phyloP scores from a whole-genome alignment of 225 moss, liverwort and hornwort species.

The Bryoerythrophyllum caledonicum region DNA sequence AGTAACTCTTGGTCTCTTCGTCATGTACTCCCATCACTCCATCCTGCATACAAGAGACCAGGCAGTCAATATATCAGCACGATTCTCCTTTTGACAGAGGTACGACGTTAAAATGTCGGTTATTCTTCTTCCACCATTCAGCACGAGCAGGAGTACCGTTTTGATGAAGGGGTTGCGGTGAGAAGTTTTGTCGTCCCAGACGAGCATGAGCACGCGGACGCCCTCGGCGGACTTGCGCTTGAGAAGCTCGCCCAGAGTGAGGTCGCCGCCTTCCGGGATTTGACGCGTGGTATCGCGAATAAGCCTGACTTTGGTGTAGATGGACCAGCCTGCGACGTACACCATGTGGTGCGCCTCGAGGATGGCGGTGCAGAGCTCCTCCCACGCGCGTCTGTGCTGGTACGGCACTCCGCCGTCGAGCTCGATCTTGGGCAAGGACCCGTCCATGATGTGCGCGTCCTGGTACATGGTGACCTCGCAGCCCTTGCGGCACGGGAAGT shows the following conservation, averaged over 20 bases:
- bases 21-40: slow-evolving; percentile 88
- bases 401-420: slow-evolving; percentile 63
- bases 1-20: slow-evolving; percentile 77
- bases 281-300: slow-evolving; percentile 58
- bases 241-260: slow-evolving; percentile 77
- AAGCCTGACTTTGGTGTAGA: slow-evolving; percentile 68
- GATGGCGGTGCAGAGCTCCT: slow-evolving; percentile 77
- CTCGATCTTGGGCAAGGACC: slow-evolving; percentile 56
- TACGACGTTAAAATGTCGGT: no score
- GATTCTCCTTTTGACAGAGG: neutral
- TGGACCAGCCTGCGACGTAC: slow-evolving; percentile 79
- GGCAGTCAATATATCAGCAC: neutral
- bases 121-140: neutral
- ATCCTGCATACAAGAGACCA: slow-evolving; percentile 45
- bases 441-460: slow-evolving; percentile 81
- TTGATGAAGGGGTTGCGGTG: slow-evolving; percentile 70
- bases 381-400: slow-evolving; percentile 73
- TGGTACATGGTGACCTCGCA: slow-evolving; percentile 64
- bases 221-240: slow-evolving; percentile 86
- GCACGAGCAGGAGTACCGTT: slow-evolving; percentile 44
- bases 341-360: slow-evolving; percentile 84
- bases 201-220: slow-evolving; percentile 80
- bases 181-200: slow-evolving; percentile 95
- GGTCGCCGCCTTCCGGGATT: slow-evolving; percentile 63
- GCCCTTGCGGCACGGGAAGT: slow-evolving; percentile 82